Base-by-base conservation (phyloP, 164 flowering plant genomes). In the Chloranthus sessilifolius region DNA sequence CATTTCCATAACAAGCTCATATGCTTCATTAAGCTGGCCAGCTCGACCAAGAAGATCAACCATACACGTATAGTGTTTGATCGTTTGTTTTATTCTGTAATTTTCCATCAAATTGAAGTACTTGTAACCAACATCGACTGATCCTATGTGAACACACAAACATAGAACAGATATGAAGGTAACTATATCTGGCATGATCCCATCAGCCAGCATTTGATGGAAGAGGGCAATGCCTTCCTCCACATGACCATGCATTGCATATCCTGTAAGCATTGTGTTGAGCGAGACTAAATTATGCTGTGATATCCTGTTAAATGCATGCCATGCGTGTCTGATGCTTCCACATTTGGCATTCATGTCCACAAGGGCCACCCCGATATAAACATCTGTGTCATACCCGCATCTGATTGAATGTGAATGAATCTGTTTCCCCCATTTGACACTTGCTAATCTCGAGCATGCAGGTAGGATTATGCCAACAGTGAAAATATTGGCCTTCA, bases 291-390 rank as follows among this genome's bases (percentile, higher is more conserved):
- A 56, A 64, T 78, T 69, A 39, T 62, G 80, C 39, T 61, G 58
- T 35, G 40, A 27, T 43, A 75, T 79, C 43, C 74, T 69, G 12
- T 62, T 50, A 41, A 68, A 74, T 9, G 74, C 76, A 27, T 15
- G 16, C 35, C 24, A 7, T 5, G 86, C 79, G 39, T 64, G 48
- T 40, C 52, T 59, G 30, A 81, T 49, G 33, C 61, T 73, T 41
- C 91, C 91, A 53, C 82, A 81, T 68, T 87, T 83, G 42, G 85
- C 79, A 56, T 87, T 81, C 91, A 87, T 78, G 66, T 83, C 85
- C 41, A 86, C 69, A 2, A 83, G 70, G 28, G 86, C 77, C 29
- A 83, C 74, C 28, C 80, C 82, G 10, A 81, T 66, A 39, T 79
- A 67, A 39, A 64, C 64, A 55, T 72, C 65, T 0, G 62, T 60